phyloP scores from a whole-genome alignment of 1,284 basidiomycete species.

The Erythrobasidium hasegawianum region DNA sequence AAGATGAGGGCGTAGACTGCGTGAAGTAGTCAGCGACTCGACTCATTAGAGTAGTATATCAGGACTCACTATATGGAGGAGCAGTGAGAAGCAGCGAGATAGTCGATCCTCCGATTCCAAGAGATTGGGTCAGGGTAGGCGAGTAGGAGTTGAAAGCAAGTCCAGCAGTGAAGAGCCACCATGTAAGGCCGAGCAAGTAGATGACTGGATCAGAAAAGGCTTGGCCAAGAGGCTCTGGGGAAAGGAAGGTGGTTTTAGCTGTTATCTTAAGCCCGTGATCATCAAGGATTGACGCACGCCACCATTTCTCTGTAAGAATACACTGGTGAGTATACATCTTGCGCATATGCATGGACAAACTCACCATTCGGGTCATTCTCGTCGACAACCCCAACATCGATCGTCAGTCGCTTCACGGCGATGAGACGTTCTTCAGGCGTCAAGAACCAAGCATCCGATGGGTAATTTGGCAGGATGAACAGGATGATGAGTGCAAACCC shows the following conservation, averaged over 20 bases:
- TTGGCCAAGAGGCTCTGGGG: not conserved
- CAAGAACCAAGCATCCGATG: slow-evolving; percentile 63
- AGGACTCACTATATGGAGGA: slow-evolving; percentile 63
- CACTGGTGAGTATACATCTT: not conserved
- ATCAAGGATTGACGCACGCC: no score
- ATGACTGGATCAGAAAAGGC: slow-evolving; percentile 4
- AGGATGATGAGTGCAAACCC: slow-evolving; percentile 60
- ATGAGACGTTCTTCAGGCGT: slow-evolving; percentile 59
- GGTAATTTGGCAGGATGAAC: slow-evolving; percentile 71
- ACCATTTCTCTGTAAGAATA: not conserved
- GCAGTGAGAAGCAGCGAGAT: slow-evolving; percentile 60
- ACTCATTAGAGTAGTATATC: no score
- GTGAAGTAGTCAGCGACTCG: no score
- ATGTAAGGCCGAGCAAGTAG: slow-evolving; percentile 10
- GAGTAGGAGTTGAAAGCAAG: slow-evolving; percentile 18
- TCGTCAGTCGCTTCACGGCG: slow-evolving; percentile 65
- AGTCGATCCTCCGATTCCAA: slow-evolving; percentile 1
- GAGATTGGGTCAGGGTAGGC: slow-evolving; percentile 11
- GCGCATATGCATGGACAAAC: not conserved
- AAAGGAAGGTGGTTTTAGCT: no score
- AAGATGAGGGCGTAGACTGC: slow-evolving; percentile 3
- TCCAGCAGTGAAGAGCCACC: slow-evolving; percentile 5
- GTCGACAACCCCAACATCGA: slow-evolving; percentile 70
- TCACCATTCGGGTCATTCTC: slow-evolving; percentile 50
- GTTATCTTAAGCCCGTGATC: no score